phyloP scores from a whole-genome alignment of 768 basidiomycete species.

The Clitopilus passeckerianus region DNA sequence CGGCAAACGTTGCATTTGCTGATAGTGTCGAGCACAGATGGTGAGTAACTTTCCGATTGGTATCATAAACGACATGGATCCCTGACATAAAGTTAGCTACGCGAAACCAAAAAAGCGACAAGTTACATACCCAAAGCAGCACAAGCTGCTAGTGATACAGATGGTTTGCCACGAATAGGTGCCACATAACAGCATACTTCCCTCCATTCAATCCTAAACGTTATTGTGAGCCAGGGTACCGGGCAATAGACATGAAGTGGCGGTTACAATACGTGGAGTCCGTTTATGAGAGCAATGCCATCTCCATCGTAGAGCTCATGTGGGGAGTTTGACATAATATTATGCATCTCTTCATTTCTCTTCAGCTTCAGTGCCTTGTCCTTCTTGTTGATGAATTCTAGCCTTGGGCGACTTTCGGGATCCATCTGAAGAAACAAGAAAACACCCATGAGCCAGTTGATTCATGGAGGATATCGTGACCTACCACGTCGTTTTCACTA shows the following conservation, averaged over 20 bases:
- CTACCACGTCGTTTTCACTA: conserved; percentile 49
- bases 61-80: conserved; percentile 45
- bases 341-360: conserved; percentile 27
- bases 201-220: conserved; percentile 43
- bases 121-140: conserved; percentile 45
- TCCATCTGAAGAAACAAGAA: conserved; percentile 33
- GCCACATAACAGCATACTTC: conserved; percentile 45
- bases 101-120: neutral
- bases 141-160: conserved; percentile 36
- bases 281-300: conserved; percentile 36
- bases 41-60: conserved; percentile 50
- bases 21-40: conserved; percentile 52
- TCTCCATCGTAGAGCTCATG: conserved; percentile 53
- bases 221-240: neutral
- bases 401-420: conserved; percentile 39
- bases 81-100: conserved; percentile 29
- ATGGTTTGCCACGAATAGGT: conserved; percentile 26
- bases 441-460: no score
- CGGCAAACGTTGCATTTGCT: conserved; percentile 43
- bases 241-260: neutral
- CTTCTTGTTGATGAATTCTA: conserved; percentile 44
- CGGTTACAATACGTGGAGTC: conserved; percentile 42
- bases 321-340: conserved; percentile 31
- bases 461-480: conserved; percentile 10
- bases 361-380: conserved; percentile 39